Conservation (phyloP, 1,139 yeast genomes). For the Diutina scorzettiae region DNA sequence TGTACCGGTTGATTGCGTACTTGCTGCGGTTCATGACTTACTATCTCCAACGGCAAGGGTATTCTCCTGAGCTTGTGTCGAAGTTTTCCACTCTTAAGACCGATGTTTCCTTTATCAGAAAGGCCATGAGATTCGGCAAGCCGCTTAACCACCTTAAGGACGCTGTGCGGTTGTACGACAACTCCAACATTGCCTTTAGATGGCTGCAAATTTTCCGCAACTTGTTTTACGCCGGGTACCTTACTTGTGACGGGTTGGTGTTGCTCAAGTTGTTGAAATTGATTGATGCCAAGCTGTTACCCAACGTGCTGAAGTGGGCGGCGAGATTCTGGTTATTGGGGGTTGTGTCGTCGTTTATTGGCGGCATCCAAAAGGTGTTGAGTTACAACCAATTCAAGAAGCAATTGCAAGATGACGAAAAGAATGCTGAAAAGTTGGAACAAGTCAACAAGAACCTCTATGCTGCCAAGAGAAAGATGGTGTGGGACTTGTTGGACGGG, state of each 20-base stretch:
- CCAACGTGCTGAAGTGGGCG: slow-evolving; percentile 28
- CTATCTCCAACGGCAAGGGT: slow-evolving; percentile 52
- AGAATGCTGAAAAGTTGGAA: slow-evolving; percentile 17
- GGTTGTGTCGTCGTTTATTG: slow-evolving; percentile 27
- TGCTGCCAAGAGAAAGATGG: slow-evolving; percentile 47
- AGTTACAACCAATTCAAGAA: slow-evolving; percentile 3
- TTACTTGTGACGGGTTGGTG: slow-evolving; percentile 60
- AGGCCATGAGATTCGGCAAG: slow-evolving; percentile 75
- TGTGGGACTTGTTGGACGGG: slow-evolving; percentile 72
- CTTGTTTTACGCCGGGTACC: slow-evolving; percentile 63
- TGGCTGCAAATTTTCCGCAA: slow-evolving; percentile 52
- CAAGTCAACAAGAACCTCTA: slow-evolving; percentile 21
- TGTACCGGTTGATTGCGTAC: slow-evolving; percentile 73
- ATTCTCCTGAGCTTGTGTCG: slow-evolving; percentile 35
- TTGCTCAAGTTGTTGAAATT: slow-evolving; percentile 50
- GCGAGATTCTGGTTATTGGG: slow-evolving; percentile 75
- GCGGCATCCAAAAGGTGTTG: slow-evolving; percentile 3
- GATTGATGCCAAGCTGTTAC: slow-evolving; percentile 22
- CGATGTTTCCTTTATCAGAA: slow-evolving; percentile 62
- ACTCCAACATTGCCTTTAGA: slow-evolving; percentile 60
- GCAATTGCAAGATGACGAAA: slow-evolving; percentile 13
- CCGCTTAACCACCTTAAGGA: slow-evolving; percentile 66
- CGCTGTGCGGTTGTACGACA: slow-evolving; percentile 58
- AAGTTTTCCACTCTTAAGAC: slow-evolving; percentile 41
- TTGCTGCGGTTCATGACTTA: slow-evolving; percentile 60